Conservation (phyloP, 2,329 filamentous ascomycete genomes). For the Gremmenia infestans region DNA sequence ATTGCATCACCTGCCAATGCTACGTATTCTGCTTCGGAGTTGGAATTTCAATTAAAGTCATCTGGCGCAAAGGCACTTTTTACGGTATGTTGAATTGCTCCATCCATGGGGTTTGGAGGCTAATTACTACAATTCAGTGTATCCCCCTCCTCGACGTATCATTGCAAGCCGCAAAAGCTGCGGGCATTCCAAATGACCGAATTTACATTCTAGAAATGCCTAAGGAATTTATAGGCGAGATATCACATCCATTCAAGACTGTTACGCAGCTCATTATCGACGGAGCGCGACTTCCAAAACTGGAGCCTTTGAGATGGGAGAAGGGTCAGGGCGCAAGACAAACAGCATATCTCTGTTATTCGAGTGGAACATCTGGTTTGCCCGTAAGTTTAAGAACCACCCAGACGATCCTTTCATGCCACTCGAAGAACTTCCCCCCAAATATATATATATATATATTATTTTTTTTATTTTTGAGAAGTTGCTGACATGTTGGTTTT, state of each 20-base stretch:
- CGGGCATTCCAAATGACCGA: conserved; percentile 63
- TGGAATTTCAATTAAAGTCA: conserved; percentile 78
- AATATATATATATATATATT: no score
- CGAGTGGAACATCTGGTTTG: conserved; percentile 38
- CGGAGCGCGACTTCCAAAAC: conserved; percentile 48
- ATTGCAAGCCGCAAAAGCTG: conserved; percentile 60
- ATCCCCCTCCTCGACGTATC: conserved; percentile 61
- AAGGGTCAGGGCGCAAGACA: conserved; percentile 62
- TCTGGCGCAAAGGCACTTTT: conserved; percentile 68
- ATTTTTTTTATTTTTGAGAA: no score
- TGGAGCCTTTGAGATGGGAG: conserved; percentile 54
- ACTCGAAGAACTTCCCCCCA: neutral
- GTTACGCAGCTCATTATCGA: conserved; percentile 66
- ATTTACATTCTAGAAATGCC: conserved; percentile 71
- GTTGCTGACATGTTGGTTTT: neutral
- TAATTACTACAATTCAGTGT: conserved; percentile 38
- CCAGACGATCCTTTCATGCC: neutral
- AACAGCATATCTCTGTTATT: conserved; percentile 76
- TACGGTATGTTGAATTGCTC: conserved; percentile 49
- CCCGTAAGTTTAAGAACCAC: conserved; percentile 65
- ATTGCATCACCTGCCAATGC: conserved; percentile 79
- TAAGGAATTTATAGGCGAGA: conserved; percentile 43
- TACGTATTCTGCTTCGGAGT: conserved; percentile 74
- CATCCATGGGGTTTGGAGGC: neutral
- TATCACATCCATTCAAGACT: conserved; percentile 56